Base-by-base conservation (phyloP, 2,329 filamentous ascomycete species). In the Nannizziopsis barbatae region DNA sequence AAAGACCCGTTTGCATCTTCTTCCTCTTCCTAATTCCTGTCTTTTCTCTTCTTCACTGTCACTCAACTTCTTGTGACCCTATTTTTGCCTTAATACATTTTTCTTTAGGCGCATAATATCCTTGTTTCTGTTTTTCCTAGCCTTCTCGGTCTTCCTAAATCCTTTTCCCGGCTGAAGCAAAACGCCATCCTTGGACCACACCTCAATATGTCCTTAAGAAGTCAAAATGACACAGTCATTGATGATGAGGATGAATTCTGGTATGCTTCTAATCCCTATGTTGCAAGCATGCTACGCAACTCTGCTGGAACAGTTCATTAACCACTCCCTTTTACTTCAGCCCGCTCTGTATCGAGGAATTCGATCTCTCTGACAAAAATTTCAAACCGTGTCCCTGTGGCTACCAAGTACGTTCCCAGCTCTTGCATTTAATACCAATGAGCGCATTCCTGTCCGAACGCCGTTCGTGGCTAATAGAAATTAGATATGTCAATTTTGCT, bases 401-500 rank as follows among this genome's bases (percentile, higher is more conserved):
- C 53, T 98, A 98, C 63, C 90, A 96, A 80, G 90, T 95, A 77
- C 54, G 75, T 57, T 27, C 20, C 47, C 40, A n/a, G 37, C 10
- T 27, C 10, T 15, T 27, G 22, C 22, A 27, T n/a, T n/a, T n/a
- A n/a, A n/a, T n/a, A n/a, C n/a, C n/a, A n/a, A n/a, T 27, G 22
- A 27, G 22, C 22, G 22, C 22, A 27, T 27, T 40, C 22, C 15
- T 22, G 11, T 5, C 12, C 8, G 2, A 10, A 31, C 45, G 20
- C 30, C 41, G 8, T 20, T 15, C 27, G 5, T 12, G 33, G 12
- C 38, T 47, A 36, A 47, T 30, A 30, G 4, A 30, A n/a, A 12
- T 12, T 60, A 95, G 89, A 90, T 98, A 65, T 98, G 92, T 69
- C 93, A 98, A 74, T 98, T 98, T 70, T 98, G 92, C 71, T 98